phyloP scores from a whole-genome alignment of 1,139 yeast genomes.

The Hyphopichia pseudoburtonii region DNA sequence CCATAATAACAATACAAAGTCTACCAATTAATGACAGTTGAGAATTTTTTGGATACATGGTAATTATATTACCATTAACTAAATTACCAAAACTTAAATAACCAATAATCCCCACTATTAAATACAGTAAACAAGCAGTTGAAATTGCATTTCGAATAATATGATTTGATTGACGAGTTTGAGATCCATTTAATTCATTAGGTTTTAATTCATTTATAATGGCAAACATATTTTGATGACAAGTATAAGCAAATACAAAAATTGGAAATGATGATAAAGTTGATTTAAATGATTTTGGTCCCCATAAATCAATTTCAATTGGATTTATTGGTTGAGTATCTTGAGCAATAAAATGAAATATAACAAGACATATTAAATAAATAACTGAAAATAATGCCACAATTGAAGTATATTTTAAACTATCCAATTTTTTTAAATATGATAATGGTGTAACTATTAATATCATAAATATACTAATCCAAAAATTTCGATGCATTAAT shows the following conservation, averaged over 20 bases:
- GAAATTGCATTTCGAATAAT: conserved; percentile 61
- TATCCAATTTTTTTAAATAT: conserved; percentile 71
- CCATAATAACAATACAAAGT: conserved; percentile 67
- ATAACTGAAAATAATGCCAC: conserved; percentile 82
- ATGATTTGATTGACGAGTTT: conserved; percentile 51
- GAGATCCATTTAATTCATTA: conserved; percentile 38
- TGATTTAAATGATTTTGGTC: conserved; percentile 37
- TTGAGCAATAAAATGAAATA: conserved; percentile 55
- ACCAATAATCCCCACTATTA: conserved; percentile 78
- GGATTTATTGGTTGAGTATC: conserved; percentile 25
- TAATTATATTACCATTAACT: conserved; percentile 68
- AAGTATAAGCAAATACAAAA: conserved; percentile 90
- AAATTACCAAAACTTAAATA: conserved; percentile 82
- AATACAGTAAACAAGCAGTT: conserved; percentile 58
- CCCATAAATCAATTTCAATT: conserved; percentile 27
- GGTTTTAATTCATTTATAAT: conserved; percentile 69
- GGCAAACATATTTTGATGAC: conserved; percentile 92
- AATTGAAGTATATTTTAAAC: conserved; percentile 80
- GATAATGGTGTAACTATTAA: conserved; percentile 71
- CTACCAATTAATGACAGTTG: conserved; percentile 65
- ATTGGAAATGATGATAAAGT: conserved; percentile 70
- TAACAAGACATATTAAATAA: conserved; percentile 73
- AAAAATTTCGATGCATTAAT: conserved; percentile 52
- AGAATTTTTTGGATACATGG: conserved; percentile 62
- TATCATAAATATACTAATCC: conserved; percentile 65